These are phyloP conservation scores for Solanum raphanifolium DNA, from an alignment of 257 asterid genomes.

Conservation along the genomic window DNA sequence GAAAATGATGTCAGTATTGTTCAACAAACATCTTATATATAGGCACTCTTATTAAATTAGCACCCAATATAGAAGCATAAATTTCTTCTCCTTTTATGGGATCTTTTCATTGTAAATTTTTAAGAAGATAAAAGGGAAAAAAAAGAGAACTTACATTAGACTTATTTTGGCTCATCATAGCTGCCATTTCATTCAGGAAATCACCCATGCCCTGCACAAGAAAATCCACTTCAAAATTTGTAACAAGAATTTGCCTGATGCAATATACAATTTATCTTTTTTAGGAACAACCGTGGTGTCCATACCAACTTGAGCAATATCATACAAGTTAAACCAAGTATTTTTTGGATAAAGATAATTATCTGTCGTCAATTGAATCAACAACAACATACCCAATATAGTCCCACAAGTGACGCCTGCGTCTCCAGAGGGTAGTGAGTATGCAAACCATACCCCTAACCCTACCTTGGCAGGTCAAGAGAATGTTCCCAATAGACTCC, in stretches of 20 bases:
- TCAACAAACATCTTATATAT: background rate
- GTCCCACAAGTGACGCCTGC: background rate
- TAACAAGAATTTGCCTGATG: background rate
- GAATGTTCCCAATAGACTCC: too few relatives aligned
- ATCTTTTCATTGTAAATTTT: background rate
- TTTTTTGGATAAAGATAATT: background rate
- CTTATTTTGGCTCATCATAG: constrained; percentile 64
- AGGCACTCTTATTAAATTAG: background rate
- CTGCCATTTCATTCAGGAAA: constrained; percentile 72
- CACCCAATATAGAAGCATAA: background rate
- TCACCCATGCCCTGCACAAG: constrained; percentile 86
- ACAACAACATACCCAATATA: background rate
- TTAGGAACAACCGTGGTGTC: background rate
- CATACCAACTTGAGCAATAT: background rate
- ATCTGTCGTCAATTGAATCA: background rate
- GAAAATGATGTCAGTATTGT: background rate
- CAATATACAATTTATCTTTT: background rate
- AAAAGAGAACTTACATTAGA: constrained; percentile 35
- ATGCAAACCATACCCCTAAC: background rate
- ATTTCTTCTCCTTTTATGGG: background rate
- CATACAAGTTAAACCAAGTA: background rate
- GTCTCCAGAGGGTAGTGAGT: background rate
- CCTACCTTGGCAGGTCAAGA: background rate
- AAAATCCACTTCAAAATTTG: background rate
- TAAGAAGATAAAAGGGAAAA: background rate